Percentiles rank a stretch among this genome's conserved stretches.
Conservation (phyloP, 83 land plant genomes). For the Picea abies region DNA sequence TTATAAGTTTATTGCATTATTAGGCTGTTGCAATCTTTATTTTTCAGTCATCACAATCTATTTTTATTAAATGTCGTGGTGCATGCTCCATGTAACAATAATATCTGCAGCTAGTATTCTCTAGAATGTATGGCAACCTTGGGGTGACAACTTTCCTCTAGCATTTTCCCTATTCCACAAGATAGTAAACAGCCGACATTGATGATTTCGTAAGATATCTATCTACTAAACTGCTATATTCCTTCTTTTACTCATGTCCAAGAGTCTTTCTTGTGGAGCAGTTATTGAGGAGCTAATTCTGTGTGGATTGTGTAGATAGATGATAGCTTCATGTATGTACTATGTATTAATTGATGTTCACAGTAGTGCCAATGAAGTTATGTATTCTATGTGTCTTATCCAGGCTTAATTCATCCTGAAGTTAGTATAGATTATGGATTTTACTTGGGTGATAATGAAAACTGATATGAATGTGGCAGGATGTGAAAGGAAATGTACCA, state of each 20-base stretch:
- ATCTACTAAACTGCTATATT: neutral
- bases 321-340: neutral
- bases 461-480: constrained; percentile 1
- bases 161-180: neutral
- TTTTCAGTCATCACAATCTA: neutral
- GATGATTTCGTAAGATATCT: neutral
- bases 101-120: too few relatives aligned
- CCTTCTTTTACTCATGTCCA: neutral
- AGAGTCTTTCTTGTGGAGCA: neutral
- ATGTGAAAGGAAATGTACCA: neutral
- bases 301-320: neutral
- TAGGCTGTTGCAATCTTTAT: neutral
- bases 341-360: neutral
- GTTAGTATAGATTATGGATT: neutral
- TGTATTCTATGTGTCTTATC: neutral
- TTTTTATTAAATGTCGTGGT: neutral
- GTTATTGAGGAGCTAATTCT: too few relatives aligned
- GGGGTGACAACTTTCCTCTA: too few relatives aligned
- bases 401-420: neutral
- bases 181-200: neutral
- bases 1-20: neutral
- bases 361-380: neutral
- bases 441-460: neutral
- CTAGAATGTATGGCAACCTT: too few relatives aligned
- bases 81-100: neutral